Percentiles rank a stretch among this genome's conserved stretches.
Evolutionary conservation across 208 protist species (phyloP).

Genomic region (Trypanosoma mega): DNA sequence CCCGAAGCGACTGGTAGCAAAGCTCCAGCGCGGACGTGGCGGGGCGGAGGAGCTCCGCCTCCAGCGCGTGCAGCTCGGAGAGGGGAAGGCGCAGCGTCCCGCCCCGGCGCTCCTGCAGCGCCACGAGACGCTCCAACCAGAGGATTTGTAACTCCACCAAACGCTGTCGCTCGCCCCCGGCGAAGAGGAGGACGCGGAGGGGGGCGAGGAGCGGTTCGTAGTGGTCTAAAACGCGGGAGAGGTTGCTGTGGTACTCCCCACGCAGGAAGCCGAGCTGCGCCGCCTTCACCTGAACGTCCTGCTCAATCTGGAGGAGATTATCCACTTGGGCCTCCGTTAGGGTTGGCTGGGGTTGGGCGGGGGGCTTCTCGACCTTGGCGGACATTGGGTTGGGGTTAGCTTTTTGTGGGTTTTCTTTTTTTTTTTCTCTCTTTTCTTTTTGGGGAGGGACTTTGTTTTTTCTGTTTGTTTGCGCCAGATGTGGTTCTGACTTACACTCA

Average conservation of each 20-base stretch:
- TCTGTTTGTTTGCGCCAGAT: no score
- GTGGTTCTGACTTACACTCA: no score
- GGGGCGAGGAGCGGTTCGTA: slow-evolving; percentile 64
- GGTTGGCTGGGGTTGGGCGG: slow-evolving; percentile 31
- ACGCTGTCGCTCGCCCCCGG: slow-evolving; percentile 29
- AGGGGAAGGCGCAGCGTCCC: slow-evolving; percentile 30
- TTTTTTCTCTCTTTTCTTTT: slow-evolving; percentile 13
- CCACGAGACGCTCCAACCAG: slow-evolving; percentile 68
- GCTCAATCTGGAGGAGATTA: slow-evolving; percentile 45
- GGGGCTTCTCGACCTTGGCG: slow-evolving; percentile 26
- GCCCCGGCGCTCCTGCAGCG: slow-evolving; percentile 47
- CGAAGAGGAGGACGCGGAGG: slow-evolving; percentile 41
- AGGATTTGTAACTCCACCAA: slow-evolving; percentile 44
- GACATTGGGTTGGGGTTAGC: no score
- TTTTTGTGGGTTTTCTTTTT: slow-evolving; percentile 7
- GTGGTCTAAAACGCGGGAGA: slow-evolving; percentile 40
- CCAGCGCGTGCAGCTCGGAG: slow-evolving; percentile 41
- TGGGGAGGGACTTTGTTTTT: no score
- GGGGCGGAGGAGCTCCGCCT: slow-evolving; percentile 38
- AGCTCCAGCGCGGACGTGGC: slow-evolving; percentile 35
- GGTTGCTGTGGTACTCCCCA: slow-evolving; percentile 70
- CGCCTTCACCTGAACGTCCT: slow-evolving; percentile 53
- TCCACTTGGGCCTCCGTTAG: slow-evolving; percentile 33
- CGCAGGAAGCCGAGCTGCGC: slow-evolving; percentile 65
- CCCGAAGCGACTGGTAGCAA: slow-evolving; percentile 50